Conservation (phyloP, 768 basidiomycete genomes). For the Naganishia antarctica region DNA sequence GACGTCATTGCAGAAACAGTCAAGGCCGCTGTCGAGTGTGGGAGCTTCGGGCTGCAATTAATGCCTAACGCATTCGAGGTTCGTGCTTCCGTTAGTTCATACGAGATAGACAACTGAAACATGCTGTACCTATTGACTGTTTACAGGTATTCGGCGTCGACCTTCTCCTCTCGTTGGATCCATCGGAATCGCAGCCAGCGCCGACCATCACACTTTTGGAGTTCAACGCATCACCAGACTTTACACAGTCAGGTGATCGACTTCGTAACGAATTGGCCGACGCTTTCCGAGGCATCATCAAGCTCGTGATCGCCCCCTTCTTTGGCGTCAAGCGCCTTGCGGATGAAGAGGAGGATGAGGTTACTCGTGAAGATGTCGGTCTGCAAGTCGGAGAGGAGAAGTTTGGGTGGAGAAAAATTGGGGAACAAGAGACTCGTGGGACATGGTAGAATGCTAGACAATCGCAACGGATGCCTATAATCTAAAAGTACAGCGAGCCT, state of each 20-base stretch:
- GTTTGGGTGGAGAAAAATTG: constrained; percentile 19
- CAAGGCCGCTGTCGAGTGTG: constrained; percentile 71
- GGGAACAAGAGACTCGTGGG: constrained; percentile 22
- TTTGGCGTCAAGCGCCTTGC: constrained; percentile 31
- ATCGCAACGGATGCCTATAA: too few relatives aligned
- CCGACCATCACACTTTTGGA: constrained; percentile 68
- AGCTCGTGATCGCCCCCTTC: constrained; percentile 66
- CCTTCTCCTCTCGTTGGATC: constrained; percentile 64
- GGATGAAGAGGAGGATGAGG: constrained; percentile 31
- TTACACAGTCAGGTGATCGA: constrained; percentile 81
- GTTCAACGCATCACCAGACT: constrained; percentile 92
- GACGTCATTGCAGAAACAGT: constrained; percentile 72
- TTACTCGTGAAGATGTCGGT: not conserved
- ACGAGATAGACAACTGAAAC: too few relatives aligned
- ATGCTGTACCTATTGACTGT: too few relatives aligned
- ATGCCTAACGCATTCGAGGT: constrained; percentile 84
- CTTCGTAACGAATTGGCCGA: constrained; percentile 75
- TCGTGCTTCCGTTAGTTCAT: constrained; percentile 20
- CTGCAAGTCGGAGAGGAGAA: constrained; percentile 9
- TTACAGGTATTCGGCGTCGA: constrained; percentile 77
- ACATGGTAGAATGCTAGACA: constrained; percentile 22
- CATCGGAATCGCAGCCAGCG: constrained; percentile 30
- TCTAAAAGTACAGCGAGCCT: too few relatives aligned
- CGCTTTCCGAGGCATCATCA: constrained; percentile 67
- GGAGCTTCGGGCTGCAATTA: constrained; percentile 59